Evolutionary conservation across 1,284 basidiomycete species (phyloP), one percentile per base, ranked within the genome.

Genomic region (Singerocomus inundabilis): DNA sequence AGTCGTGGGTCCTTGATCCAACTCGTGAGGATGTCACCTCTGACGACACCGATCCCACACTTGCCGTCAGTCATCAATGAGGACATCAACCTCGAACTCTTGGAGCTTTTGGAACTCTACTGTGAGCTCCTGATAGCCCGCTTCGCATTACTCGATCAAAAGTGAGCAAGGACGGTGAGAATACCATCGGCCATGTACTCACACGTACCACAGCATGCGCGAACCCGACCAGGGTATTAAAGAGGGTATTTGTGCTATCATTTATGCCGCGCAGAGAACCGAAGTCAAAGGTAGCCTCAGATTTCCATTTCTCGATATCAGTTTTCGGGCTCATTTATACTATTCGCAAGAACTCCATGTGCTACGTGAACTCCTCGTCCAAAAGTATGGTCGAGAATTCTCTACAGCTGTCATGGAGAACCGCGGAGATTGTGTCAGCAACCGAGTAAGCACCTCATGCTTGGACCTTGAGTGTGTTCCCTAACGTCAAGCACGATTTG

Each of bases 61-160:
- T 41, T 40, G 29, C 16, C 29, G 31, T 29, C 64, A 82, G 85
- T 93, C 52, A 92, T 95, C 63, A 82, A 88, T 61, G 91, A 94
- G 61, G 93, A 95, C 63, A 80, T 93, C 36, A 79, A 88, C 63
- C 73, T 91, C 34, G 93, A 97, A 66, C 76, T 97, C 21, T 72
- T 98, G 36, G 95, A 99, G 66, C 74, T 98, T 6, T 76, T 99
- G 33, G 95, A 98, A 73, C 80, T 98, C 9, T 98, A 98, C 67
- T 87, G 86, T 54, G 96, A 99, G 66, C 82, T 94, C 16, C 72
- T 98, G n/a, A 78, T 95, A 24, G 92, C 95, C 6, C 81, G 96
- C 29, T 98, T 98, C 63, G 91, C 91, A 8, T 72, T 98, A 16
- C 78, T 98, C 46, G 96, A 99, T 64, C 82, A 86, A 64, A 84